Evolutionary conservation across 2,329 filamentous ascomycete genomes (phyloP), one percentile per base, ranked within the genome.

Genomic region (Aspergillus candidus): DNA sequence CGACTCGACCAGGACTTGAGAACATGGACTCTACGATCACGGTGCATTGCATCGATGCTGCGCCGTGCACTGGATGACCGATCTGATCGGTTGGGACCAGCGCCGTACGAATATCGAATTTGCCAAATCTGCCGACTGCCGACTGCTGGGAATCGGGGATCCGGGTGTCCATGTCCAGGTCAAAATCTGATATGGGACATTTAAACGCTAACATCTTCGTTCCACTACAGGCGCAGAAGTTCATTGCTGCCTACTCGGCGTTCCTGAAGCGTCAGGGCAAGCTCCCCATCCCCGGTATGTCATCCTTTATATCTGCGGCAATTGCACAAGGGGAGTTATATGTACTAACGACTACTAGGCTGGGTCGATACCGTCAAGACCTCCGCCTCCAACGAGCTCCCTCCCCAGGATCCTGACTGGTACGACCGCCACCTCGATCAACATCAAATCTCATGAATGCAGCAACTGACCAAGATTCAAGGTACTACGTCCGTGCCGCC

Each of bases 351-450:
- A 14, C 13, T 38, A 18, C 14, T 41, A 94, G 89, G 88, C 79
- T 97, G 91, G 91, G 91, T 96, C 73, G 93, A 98, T 73, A 96
- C 91, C 68, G 93, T 97, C 78, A 98, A 98, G 86, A 96, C 91
- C 63, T 91, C 88, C 67, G 81, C 84, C 71, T 86, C 86, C 72
- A 95, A 95, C 77, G 93, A 98, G 80, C 86, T 98, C 63, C 91
- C 91, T 68, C 93, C 91, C 68, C 90, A 97, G 83, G 86, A 90
- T 74, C 88, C 90, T 71, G 93, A 98, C 82, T 98, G 93, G 93
- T 94, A 83, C 79, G 87, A 83, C 44, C 22, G 35, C 17, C 41
- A 40, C 22, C 38, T 37, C 27, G 75, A 73, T 18, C 12, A 35
- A 35, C 22, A 27, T 27, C 22, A 17, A 35, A 11, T 27, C 6